phyloP scores from a whole-genome alignment of 2,329 filamentous ascomycete species.

The Fusarium neocosmosporiellum region DNA sequence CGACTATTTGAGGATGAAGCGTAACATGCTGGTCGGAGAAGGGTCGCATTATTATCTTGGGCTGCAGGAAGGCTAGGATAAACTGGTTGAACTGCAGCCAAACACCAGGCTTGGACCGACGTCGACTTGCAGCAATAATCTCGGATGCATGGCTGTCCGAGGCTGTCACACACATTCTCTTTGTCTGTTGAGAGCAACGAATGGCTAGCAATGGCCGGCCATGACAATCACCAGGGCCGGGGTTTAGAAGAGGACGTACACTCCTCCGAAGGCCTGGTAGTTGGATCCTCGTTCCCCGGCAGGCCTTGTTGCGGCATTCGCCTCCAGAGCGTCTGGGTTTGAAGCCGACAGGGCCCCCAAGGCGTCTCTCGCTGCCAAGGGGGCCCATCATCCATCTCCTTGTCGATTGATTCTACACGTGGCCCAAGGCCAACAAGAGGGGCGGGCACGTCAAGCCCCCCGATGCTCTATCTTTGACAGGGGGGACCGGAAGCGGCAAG shows the following conservation, averaged over 20 bases:
- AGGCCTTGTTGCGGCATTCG: neutral
- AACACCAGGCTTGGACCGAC: constrained; percentile 23
- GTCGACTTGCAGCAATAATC: constrained; percentile 44
- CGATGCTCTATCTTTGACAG: constrained; percentile 25
- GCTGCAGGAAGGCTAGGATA: constrained; percentile 28
- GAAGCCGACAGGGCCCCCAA: constrained; percentile 11
- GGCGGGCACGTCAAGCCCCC: constrained; percentile 25
- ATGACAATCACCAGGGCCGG: constrained; percentile 28
- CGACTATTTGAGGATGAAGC: constrained; percentile 9
- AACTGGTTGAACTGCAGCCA: constrained; percentile 26
- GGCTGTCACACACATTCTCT: constrained; percentile 38
- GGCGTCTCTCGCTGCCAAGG: constrained; percentile 1
- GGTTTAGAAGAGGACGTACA: constrained; percentile 6
- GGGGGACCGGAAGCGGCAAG: constrained; percentile 41
- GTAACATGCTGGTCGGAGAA: constrained; percentile 18
- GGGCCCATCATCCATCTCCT: constrained; percentile 12
- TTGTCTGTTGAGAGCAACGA: constrained; percentile 22
- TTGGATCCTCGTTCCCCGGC: neutral
- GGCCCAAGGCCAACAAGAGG: constrained; percentile 27
- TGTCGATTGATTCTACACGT: constrained; percentile 40
- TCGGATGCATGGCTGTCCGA: constrained; percentile 43
- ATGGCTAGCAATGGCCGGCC: constrained; percentile 21
- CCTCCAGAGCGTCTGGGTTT: neutral
- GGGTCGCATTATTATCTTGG: constrained; percentile 24
- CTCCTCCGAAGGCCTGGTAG: neutral